Percentiles rank a stretch among this genome's conserved stretches.
These are phyloP conservation scores for Dothistroma pini DNA, from an alignment of 2,329 filamentous ascomycete species.

Conservation along the genomic window DNA sequence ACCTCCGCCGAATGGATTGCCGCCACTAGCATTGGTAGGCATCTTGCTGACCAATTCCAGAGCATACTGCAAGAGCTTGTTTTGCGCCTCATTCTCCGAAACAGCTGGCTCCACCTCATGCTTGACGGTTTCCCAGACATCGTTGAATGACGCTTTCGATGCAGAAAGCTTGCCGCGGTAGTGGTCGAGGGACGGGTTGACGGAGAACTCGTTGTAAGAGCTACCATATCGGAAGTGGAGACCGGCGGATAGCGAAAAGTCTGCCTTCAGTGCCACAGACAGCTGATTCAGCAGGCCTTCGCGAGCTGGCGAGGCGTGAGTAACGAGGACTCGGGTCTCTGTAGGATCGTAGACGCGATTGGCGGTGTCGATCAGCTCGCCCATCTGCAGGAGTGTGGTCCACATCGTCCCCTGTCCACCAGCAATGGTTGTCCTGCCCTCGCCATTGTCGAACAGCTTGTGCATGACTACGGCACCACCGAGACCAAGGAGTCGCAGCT, in stretches of 20 bases:
- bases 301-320: slow-evolving; percentile 91
- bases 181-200: slow-evolving; percentile 96
- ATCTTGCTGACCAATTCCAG: slow-evolving; percentile 96
- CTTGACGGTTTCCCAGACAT: slow-evolving; percentile 99
- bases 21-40: slow-evolving; percentile 89
- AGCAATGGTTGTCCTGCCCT: slow-evolving; percentile 95
- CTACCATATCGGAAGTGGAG: slow-evolving; percentile 98
- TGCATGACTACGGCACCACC: slow-evolving; percentile 99
- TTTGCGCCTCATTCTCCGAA: slow-evolving; percentile 86
- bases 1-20: slow-evolving; percentile 86
- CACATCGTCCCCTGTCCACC: slow-evolving; percentile 99
- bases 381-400: slow-evolving; percentile 97
- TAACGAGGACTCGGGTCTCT: slow-evolving; percentile 94
- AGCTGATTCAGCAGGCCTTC: slow-evolving; percentile 97
- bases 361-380: slow-evolving; percentile 93
- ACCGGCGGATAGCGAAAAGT: slow-evolving; percentile 96
- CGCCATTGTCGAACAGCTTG: slow-evolving; percentile 98
- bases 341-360: slow-evolving; percentile 98
- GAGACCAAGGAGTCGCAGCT: slow-evolving; percentile 87
- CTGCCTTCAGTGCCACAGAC: slow-evolving; percentile 93
- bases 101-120: slow-evolving; percentile 93
- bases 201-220: slow-evolving; percentile 99
- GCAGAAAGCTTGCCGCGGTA: slow-evolving; percentile 98
- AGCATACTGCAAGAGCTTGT: slow-evolving; percentile 85
- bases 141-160: slow-evolving; percentile 97